Evolutionary conservation across 2,329 filamentous ascomycete species (phyloP).

Genomic region (Sclerotinia minor): DNA sequence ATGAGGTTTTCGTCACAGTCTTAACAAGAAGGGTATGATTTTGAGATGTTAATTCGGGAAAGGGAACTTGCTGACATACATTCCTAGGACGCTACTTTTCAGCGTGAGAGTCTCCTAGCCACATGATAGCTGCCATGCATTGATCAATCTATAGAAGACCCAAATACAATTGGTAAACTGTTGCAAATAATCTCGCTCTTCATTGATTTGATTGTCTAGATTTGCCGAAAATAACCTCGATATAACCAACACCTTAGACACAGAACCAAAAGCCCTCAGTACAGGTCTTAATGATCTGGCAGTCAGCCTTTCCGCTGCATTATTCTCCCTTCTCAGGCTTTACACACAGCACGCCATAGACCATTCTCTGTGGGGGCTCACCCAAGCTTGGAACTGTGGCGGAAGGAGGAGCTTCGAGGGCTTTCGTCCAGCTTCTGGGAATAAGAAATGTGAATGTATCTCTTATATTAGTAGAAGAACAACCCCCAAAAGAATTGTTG

Average conservation of each 20-base stretch:
- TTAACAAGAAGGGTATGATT: conserved; percentile 69
- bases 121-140: conserved; percentile 5
- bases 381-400: conserved; percentile 85
- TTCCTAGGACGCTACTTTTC: conserved; percentile 67
- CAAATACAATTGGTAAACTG: conserved; percentile 63
- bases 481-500: conserved; percentile 69
- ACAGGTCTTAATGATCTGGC: conserved; percentile 89
- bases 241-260: conserved; percentile 83
- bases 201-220: conserved; percentile 64
- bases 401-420: conserved; percentile 74
- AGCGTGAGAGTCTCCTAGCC: conserved; percentile 58
- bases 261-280: conserved; percentile 88
- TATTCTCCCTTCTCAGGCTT: conserved; percentile 86
- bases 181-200: conserved; percentile 45
- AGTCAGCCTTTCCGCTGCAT: conserved; percentile 81
- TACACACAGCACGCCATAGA: conserved; percentile 78
- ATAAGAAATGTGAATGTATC: conserved; percentile 86
- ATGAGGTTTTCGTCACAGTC: conserved; percentile 83
- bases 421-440: conserved; percentile 78
- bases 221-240: conserved; percentile 89
- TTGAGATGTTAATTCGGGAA: conserved; percentile 44
- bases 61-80: conserved; percentile 17
- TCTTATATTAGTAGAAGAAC: conserved; percentile 83
- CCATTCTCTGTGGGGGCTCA: conserved; percentile 91
- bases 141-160: conserved; percentile 58